Evolutionary conservation across 2,329 filamentous ascomycete genomes (phyloP).

Genomic region (Penicillium sclerotiorum): DNA sequence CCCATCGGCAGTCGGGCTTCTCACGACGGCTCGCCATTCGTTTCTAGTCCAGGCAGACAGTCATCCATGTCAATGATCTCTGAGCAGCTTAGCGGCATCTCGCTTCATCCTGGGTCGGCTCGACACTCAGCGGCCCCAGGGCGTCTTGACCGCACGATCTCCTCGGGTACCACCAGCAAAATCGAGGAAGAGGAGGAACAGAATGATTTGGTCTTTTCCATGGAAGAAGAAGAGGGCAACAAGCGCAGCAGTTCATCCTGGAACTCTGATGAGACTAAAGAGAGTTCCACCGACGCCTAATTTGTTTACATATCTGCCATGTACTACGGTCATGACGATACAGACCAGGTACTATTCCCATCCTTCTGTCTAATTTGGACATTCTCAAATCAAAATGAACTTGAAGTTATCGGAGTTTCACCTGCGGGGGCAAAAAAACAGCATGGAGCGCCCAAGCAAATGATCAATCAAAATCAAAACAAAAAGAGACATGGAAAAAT

Average conservation of each 20-base stretch:
- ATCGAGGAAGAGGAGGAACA: conserved; percentile 51
- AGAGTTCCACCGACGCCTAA: conserved; percentile 32
- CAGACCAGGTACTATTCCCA: conserved; percentile 6
- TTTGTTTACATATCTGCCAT: conserved; percentile 13
- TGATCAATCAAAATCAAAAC: conserved; percentile 11
- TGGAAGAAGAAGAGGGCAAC: conserved; percentile 54
- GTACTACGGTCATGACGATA: conserved; percentile 20
- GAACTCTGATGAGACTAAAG: conserved; percentile 35
- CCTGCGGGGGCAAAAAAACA: conserved; percentile 20
- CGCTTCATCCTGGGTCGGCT: conserved; percentile 46
- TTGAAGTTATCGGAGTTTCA: conserved; percentile 24
- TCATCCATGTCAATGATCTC: conserved; percentile 64
- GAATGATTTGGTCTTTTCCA: conserved; percentile 52
- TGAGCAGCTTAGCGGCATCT: conserved; percentile 55
- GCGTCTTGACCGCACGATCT: conserved; percentile 48
- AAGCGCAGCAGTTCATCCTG: conserved; percentile 44
- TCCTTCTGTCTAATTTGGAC: conserved; percentile 10
- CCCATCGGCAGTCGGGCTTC: conserved; percentile 52
- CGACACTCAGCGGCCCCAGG: conserved; percentile 37
- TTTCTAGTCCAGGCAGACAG: conserved; percentile 60
- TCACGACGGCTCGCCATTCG: conserved; percentile 53
- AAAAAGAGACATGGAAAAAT: conserved; percentile 16
- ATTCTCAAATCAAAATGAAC: conserved; percentile 22
- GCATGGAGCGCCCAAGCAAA: conserved; percentile 17
- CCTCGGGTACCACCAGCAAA: conserved; percentile 48